These are phyloP conservation scores for Calonectria henricotiae DNA, from an alignment of 2,329 filamentous ascomycete species.

Conservation along the genomic window DNA sequence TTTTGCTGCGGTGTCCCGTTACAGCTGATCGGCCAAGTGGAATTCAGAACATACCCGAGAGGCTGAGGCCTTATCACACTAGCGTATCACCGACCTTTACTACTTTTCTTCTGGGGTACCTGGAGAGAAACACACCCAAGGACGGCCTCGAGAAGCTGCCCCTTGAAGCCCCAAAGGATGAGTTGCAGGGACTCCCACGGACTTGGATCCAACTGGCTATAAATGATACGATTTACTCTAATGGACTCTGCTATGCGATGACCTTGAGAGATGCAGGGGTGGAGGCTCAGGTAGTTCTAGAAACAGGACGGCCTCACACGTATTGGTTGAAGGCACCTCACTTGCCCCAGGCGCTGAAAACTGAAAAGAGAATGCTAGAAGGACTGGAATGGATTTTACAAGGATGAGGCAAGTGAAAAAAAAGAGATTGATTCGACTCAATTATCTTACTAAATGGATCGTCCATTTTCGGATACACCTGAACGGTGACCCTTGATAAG, in stretches of 20 bases:
- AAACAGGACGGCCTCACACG: constrained; percentile 68
- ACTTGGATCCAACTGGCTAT: constrained; percentile 68
- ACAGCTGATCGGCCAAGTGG: constrained; percentile 63
- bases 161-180: constrained; percentile 56
- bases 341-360: constrained; percentile 60
- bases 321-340: constrained; percentile 67
- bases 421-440: not conserved
- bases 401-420: not conserved
- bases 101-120: constrained; percentile 56
- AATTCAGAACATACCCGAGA: constrained; percentile 57
- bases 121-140: constrained; percentile 57
- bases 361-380: constrained; percentile 62
- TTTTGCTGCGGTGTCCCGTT: constrained; percentile 66
- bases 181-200: constrained; percentile 57
- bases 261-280: constrained; percentile 59
- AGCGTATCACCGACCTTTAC: constrained; percentile 60
- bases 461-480: not conserved
- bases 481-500: not conserved
- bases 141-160: constrained; percentile 63
- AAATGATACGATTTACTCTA: constrained; percentile 69
- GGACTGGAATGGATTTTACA: constrained; percentile 61
- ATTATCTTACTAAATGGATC: not conserved
- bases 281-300: constrained; percentile 62
- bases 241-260: constrained; percentile 68
- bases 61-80: constrained; percentile 59